Conservation (phyloP, 2,329 filamentous ascomycete species). For the Volutella citrinella region DNA sequence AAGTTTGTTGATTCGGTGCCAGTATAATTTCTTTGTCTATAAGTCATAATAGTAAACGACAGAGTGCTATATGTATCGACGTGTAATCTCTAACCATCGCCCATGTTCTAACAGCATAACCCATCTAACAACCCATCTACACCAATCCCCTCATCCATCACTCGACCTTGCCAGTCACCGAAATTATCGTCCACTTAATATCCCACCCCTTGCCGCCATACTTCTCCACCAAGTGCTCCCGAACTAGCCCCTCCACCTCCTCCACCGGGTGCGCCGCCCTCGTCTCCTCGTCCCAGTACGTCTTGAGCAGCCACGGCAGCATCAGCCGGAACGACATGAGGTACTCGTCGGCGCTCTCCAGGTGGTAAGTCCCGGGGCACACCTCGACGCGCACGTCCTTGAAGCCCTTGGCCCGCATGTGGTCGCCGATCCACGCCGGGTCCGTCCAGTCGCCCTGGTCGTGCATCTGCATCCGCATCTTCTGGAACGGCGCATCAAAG, state of each 20-base stretch:
- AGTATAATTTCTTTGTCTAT: too few species aligned
- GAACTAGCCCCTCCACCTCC: conserved; percentile 35
- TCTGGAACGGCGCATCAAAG: conserved; percentile 34
- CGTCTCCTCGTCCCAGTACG: conserved; percentile 39
- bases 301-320: conserved; percentile 35
- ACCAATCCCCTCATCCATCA: conserved; percentile 4
- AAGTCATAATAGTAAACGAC: too few species aligned
- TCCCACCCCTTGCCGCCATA: conserved; percentile 28
- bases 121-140: too few species aligned
- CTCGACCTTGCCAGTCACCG: conserved; percentile 22
- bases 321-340: conserved; percentile 35
- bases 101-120: too few species aligned
- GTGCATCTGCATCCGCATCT: conserved; percentile 38
- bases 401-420: conserved; percentile 36
- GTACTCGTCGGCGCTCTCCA: conserved; percentile 35
- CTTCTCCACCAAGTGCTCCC: conserved; percentile 37
- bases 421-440: conserved; percentile 34
- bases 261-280: conserved; percentile 31
- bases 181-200: conserved; percentile 22
- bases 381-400: conserved; percentile 35
- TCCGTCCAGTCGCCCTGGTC: conserved; percentile 38
- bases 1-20: too few species aligned
- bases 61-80: too few species aligned
- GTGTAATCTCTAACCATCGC: too few species aligned
- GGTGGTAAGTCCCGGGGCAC: conserved; percentile 22